A percentile compares a stretch with the other conserved stretches of the same genome.
phyloP scores from a whole-genome alignment of 805 yeast species.

The Candida verbasci region DNA sequence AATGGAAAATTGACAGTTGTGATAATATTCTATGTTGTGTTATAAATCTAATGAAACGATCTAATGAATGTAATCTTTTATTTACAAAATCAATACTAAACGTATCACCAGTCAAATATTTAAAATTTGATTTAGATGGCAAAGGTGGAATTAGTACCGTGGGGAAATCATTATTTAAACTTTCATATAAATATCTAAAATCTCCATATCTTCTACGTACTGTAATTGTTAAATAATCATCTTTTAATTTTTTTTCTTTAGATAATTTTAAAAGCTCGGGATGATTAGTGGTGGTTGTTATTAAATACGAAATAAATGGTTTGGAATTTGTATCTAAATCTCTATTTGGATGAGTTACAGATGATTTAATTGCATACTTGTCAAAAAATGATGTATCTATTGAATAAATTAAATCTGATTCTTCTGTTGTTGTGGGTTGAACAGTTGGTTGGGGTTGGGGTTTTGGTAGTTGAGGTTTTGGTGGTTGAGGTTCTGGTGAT shows the following conservation, averaged over 20 bases:
- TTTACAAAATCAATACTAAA: constrained; percentile 80
- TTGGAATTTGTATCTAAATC: constrained; percentile 68
- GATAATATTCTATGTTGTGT: constrained; percentile 70
- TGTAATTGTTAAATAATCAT: constrained; percentile 27
- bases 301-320: constrained; percentile 68
- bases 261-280: constrained; percentile 46
- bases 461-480: background rate
- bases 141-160: constrained; percentile 87
- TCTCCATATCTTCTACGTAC: constrained; percentile 85
- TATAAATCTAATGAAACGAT: constrained; percentile 69
- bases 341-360: constrained; percentile 60
- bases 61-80: constrained; percentile 75
- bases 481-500: too few species aligned
- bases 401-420: background rate
- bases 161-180: constrained; percentile 74
- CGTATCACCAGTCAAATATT: constrained; percentile 90
- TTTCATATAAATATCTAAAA: constrained; percentile 72
- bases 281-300: constrained; percentile 59
- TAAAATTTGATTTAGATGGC: constrained; percentile 88
- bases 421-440: too few species aligned
- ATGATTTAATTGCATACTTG: constrained; percentile 16
- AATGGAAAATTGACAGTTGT: constrained; percentile 63
- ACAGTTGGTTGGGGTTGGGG: background rate
- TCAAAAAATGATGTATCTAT: constrained; percentile 10
- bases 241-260: constrained; percentile 12